phyloP scores from a whole-genome alignment of 208 protist genomes.

The Acanthamoeba healyi region DNA sequence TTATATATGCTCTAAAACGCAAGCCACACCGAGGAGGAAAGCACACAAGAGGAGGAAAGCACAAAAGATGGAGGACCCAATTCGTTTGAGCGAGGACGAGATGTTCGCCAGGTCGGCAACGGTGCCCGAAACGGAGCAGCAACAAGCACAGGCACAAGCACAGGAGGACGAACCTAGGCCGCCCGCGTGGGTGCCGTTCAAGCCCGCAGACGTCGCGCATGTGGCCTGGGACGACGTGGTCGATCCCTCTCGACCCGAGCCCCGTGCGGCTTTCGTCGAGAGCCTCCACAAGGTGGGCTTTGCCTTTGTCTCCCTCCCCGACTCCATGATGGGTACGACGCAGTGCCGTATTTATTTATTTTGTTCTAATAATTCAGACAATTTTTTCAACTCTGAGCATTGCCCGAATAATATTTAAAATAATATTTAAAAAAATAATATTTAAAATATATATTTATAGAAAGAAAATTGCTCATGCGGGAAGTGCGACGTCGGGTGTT shows the following conservation, averaged over 20 bases:
- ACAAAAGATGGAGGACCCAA: background rate
- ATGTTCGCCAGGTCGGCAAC: background rate
- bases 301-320: background rate
- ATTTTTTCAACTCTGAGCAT: background rate
- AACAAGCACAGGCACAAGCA: background rate
- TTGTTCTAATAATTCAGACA: background rate
- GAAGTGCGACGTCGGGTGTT: no score
- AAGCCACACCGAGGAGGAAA: background rate
- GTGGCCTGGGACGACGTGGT: background rate
- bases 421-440: background rate
- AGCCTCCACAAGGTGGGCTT: constrained; percentile 1
- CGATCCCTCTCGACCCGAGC: background rate
- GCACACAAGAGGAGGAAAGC: no score
- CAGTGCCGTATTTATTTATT: background rate
- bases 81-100: background rate
- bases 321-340: constrained; percentile 12
- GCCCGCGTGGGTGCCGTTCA: background rate
- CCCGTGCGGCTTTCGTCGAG: background rate
- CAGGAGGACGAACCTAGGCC: no score
- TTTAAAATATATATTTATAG: background rate
- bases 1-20: no score
- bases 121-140: no score
- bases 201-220: background rate
- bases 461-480: background rate
- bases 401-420: no score